phyloP scores from a whole-genome alignment of 1,284 basidiomycete species.

The Cryptococcus sp. region DNA sequence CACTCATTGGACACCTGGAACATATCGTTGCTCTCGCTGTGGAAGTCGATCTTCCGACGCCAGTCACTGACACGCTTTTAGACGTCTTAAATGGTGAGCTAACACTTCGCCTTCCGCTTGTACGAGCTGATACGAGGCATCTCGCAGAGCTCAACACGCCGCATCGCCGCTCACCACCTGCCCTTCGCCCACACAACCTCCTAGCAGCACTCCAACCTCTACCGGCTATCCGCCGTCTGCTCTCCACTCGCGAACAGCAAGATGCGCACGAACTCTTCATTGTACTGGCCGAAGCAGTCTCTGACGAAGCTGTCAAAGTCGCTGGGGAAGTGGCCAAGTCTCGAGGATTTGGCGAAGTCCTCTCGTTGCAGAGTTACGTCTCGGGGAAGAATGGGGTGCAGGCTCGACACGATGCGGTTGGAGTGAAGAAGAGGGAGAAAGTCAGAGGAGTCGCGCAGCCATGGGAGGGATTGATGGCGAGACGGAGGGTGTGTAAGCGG shows the following conservation, averaged over 20 bases:
- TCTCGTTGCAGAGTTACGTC: slow-evolving; percentile 33
- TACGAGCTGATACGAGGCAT: neutral
- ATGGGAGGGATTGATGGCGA: slow-evolving; percentile 52
- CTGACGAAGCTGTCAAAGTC: slow-evolving; percentile 66
- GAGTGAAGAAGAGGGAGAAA: slow-evolving; percentile 24
- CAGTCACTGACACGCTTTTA: slow-evolving; percentile 75
- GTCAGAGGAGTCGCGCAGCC: slow-evolving; percentile 43
- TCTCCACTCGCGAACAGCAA: slow-evolving; percentile 85
- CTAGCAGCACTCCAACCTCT: slow-evolving; percentile 68
- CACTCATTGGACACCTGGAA: slow-evolving; percentile 73
- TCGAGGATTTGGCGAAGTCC: slow-evolving; percentile 35
- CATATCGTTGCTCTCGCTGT: slow-evolving; percentile 72
- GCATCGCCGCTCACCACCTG: slow-evolving; percentile 57
- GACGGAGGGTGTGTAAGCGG: slow-evolving; percentile 45
- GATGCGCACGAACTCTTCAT: slow-evolving; percentile 96
- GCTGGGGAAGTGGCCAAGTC: slow-evolving; percentile 38
- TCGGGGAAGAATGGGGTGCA: slow-evolving; percentile 13
- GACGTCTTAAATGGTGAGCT: slow-evolving; percentile 65
- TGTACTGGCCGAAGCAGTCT: slow-evolving; percentile 80
- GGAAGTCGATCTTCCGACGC: slow-evolving; percentile 72
- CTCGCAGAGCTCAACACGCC: slow-evolving; percentile 70
- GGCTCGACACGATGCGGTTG: slow-evolving; percentile 9
- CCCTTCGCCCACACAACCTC: slow-evolving; percentile 70
- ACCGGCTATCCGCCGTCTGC: slow-evolving; percentile 64
- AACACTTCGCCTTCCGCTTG: neutral